Conservation (phyloP, 2,329 filamentous ascomycete species). For the Colletotrichum sp. region DNA sequence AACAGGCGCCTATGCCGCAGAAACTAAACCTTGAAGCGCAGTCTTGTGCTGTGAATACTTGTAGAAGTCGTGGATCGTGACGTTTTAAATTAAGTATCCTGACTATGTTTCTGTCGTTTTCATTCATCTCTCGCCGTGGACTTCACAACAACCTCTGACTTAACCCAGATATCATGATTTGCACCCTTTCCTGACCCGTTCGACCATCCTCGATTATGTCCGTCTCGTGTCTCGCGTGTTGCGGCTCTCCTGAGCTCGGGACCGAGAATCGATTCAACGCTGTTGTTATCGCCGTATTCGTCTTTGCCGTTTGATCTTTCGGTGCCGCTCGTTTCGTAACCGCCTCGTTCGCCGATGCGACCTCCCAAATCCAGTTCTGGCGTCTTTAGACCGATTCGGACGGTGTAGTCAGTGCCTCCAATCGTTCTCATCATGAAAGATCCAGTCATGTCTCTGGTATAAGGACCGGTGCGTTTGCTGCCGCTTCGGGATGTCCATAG, state of each 20-base stretch:
- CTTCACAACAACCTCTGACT: conserved; percentile 7
- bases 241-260: background rate
- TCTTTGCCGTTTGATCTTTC: background rate
- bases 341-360: background rate
- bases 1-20: background rate
- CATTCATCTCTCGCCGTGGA: background rate
- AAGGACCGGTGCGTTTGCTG: background rate
- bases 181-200: background rate
- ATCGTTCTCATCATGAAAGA: conserved; percentile 15
- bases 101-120: background rate
- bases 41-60: background rate
- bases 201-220: background rate
- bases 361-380: background rate
- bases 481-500: background rate
- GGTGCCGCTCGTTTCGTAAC: background rate
- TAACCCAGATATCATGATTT: conserved; percentile 8
- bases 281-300: conserved; percentile 1
- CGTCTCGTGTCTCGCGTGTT: background rate
- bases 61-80: background rate
- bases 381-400: conserved; percentile 9
- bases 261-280: conserved; percentile 11
- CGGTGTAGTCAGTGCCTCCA: conserved; percentile 14
- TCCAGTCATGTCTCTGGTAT: conserved; percentile 5
- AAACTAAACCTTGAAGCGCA: background rate
- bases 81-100: background rate